phyloP scores from a whole-genome alignment of 2,329 filamentous ascomycete genomes.

The Epicoccum nigrum region DNA sequence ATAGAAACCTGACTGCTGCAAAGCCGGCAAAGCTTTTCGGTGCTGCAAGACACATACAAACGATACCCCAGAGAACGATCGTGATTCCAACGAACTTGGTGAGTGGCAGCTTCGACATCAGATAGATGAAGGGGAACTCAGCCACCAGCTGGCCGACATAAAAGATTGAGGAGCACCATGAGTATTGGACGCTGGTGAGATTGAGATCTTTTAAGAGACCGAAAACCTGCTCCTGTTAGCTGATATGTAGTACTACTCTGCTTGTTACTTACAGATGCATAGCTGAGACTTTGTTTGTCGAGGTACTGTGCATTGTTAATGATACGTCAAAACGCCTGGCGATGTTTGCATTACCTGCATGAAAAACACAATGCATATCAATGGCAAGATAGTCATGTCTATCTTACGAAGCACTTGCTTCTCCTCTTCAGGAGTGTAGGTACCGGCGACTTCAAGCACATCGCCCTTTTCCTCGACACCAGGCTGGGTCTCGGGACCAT shows the following conservation, averaged over 20 bases:
- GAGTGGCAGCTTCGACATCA: slow-evolving; percentile 58
- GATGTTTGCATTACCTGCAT: slow-evolving; percentile 25
- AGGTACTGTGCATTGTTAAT: slow-evolving; percentile 25
- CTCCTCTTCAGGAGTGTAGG: slow-evolving; percentile 22
- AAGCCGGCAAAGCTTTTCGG: slow-evolving; percentile 50
- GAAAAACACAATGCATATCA: slow-evolving; percentile 31
- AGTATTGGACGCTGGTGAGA: slow-evolving; percentile 55
- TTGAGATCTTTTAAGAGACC: slow-evolving; percentile 56
- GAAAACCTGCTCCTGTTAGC: slow-evolving; percentile 29
- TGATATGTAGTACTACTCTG: too few species aligned
- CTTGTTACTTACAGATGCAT: slow-evolving; percentile 48
- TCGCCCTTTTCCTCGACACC: slow-evolving; percentile 7
- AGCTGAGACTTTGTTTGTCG: slow-evolving; percentile 59
- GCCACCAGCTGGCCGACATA: slow-evolving; percentile 51
- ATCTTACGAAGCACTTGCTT: slow-evolving; percentile 21
- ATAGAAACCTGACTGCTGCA: slow-evolving; percentile 49
- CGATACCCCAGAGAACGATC: slow-evolving; percentile 51
- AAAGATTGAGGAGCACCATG: slow-evolving; percentile 57
- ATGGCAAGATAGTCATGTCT: slow-evolving; percentile 18
- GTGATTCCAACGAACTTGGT: slow-evolving; percentile 58
- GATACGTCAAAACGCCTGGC: too few species aligned
- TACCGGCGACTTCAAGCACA: not conserved
- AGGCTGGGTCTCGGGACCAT: not conserved
- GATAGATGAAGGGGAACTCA: slow-evolving; percentile 59
- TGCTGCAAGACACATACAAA: slow-evolving; percentile 54